phyloP scores from a whole-genome alignment of 2,329 filamentous ascomycete species.

The Monilinia fructicola region DNA sequence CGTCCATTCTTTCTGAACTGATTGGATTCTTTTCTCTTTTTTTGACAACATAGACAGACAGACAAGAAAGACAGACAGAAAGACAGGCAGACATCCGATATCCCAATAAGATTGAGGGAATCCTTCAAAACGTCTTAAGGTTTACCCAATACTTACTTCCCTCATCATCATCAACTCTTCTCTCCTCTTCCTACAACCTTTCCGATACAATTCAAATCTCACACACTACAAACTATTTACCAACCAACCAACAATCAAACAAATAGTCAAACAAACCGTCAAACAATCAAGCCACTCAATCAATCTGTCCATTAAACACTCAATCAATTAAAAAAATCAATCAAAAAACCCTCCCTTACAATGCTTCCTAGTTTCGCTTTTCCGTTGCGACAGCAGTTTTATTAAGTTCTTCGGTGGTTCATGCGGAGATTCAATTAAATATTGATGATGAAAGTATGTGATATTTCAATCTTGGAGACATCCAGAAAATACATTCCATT shows the following conservation, averaged over 20 bases:
- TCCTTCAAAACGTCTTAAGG: background rate
- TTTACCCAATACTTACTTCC: background rate
- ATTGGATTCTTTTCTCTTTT: slow-evolving; percentile 27
- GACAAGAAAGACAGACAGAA: too few relatives aligned
- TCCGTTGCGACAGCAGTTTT: slow-evolving; percentile 32
- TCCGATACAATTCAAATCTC: background rate
- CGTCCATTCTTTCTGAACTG: too few relatives aligned
- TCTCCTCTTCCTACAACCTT: background rate
- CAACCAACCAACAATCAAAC: background rate
- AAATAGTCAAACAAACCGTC: too few relatives aligned
- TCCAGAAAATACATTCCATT: background rate
- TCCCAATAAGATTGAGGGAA: slow-evolving; percentile 4
- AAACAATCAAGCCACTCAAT: too few relatives aligned
- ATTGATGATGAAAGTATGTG: slow-evolving; percentile 34
- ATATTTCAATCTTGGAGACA: background rate
- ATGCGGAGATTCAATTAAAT: slow-evolving; percentile 37
- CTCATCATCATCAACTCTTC: too few relatives aligned
- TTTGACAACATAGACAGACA: slow-evolving; percentile 7
- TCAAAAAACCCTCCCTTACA: slow-evolving; percentile 8
- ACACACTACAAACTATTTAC: background rate
- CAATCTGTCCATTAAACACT: too few relatives aligned
- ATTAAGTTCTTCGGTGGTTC: slow-evolving; percentile 39
- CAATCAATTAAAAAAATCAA: too few relatives aligned
- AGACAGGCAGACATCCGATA: too few relatives aligned
- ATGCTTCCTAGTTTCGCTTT: slow-evolving; percentile 35